These are phyloP conservation scores for Tetrapisispora namnaoensis DNA, from an alignment of 805 yeast genomes.

Conservation along the genomic window DNA sequence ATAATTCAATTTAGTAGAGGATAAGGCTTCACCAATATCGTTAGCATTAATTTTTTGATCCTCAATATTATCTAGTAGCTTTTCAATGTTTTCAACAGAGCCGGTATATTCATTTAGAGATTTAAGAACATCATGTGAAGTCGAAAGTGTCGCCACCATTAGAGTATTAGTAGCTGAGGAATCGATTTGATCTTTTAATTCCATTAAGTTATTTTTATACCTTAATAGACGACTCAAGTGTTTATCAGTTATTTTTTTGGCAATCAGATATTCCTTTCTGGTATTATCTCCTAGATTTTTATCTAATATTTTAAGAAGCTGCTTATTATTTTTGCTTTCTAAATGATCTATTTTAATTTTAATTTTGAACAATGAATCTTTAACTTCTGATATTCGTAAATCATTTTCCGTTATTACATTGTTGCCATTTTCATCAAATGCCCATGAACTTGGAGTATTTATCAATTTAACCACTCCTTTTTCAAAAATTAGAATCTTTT, in stretches of 20 bases:
- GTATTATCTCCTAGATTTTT: slow-evolving; percentile 20
- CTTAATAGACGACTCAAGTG: slow-evolving; percentile 27
- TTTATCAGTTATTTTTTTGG: slow-evolving; percentile 30
- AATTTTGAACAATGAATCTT: slow-evolving; percentile 16
- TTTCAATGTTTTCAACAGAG: slow-evolving; percentile 35
- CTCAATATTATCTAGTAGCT: slow-evolving; percentile 32
- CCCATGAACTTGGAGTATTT: slow-evolving; percentile 9
- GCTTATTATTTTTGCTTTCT: slow-evolving; percentile 14
- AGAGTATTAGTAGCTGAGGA: slow-evolving; percentile 34
- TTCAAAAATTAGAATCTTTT: slow-evolving; percentile 8
- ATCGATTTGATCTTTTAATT: slow-evolving; percentile 34
- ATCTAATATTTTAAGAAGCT: slow-evolving; percentile 12
- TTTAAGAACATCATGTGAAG: slow-evolving; percentile 30
- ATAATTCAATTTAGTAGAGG: slow-evolving; percentile 2
- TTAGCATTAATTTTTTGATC: slow-evolving; percentile 32
- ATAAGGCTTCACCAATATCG: slow-evolving; percentile 28
- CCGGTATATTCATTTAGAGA: slow-evolving; percentile 34
- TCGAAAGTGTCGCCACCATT: slow-evolving; percentile 30
- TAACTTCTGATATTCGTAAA: slow-evolving; percentile 27
- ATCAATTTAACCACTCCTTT: slow-evolving; percentile 15
- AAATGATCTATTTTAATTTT: slow-evolving; percentile 14
- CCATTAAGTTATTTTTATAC: slow-evolving; percentile 31
- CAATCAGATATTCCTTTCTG: slow-evolving; percentile 28
- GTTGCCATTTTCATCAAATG: slow-evolving; percentile 8
- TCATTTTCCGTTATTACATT: slow-evolving; percentile 29